A percentile compares a stretch with the other conserved stretches of the same genome.
These are phyloP conservation scores for Lodderomyces parapsilosis DNA, from an alignment of 1,139 yeast genomes.

Conservation along the genomic window DNA sequence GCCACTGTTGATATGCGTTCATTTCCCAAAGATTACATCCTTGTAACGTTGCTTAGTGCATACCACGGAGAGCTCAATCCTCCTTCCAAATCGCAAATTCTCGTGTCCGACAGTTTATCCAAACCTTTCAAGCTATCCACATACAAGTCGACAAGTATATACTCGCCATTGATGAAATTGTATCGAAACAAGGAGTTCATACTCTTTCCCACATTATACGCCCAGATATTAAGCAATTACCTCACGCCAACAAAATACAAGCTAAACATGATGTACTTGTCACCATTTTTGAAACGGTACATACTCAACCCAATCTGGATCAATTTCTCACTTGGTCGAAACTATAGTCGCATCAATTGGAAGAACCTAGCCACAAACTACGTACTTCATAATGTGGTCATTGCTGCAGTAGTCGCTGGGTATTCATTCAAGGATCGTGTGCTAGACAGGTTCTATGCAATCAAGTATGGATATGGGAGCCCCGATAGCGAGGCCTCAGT, in stretches of 20 bases:
- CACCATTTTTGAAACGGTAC: slow-evolving; percentile 30
- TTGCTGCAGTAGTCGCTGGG: slow-evolving; percentile 22
- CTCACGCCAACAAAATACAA: slow-evolving; percentile 41
- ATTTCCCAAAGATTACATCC: slow-evolving; percentile 41
- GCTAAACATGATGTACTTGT: slow-evolving; percentile 38
- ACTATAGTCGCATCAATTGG: slow-evolving; percentile 30
- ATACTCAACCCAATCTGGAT: slow-evolving; percentile 46
- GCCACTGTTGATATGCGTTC: slow-evolving; percentile 28
- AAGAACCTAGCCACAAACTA: slow-evolving; percentile 27
- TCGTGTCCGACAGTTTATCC: slow-evolving; percentile 29
- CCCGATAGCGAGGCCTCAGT: slow-evolving; percentile 13
- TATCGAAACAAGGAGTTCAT: slow-evolving; percentile 34
- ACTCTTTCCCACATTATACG: slow-evolving; percentile 37
- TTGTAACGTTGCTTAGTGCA: slow-evolving; percentile 34
- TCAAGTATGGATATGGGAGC: slow-evolving; percentile 21
- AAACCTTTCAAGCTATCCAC: slow-evolving; percentile 26
- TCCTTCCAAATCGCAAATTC: slow-evolving; percentile 31
- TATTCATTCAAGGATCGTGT: slow-evolving; percentile 25
- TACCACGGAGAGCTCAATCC: slow-evolving; percentile 37
- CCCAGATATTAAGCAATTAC: slow-evolving; percentile 43
- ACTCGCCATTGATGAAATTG: slow-evolving; percentile 18
- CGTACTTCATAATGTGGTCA: slow-evolving; percentile 24
- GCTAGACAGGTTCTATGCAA: slow-evolving; percentile 28
- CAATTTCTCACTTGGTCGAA: slow-evolving; percentile 33
- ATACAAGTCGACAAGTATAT: slow-evolving; percentile 18